A percentile compares a stretch with the other conserved stretches of the same genome.
Evolutionary conservation across 371 early-diverging fungal genomes (phyloP).

Genomic region (Rhizopus delemar): DNA sequence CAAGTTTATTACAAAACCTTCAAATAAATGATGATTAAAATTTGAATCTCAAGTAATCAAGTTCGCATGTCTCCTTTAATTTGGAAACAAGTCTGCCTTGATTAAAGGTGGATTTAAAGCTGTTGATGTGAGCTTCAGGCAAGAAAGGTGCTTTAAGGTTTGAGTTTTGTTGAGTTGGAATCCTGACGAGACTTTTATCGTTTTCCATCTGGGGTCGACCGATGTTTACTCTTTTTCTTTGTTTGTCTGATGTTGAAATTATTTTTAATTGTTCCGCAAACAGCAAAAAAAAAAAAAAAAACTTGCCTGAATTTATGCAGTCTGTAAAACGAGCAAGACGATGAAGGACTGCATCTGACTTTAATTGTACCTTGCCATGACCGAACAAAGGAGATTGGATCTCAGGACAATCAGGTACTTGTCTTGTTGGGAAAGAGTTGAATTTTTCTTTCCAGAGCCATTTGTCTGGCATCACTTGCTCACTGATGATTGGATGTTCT

Average conservation of each 20-base stretch:
- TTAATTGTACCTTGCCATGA: background rate
- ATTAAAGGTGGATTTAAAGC: background rate
- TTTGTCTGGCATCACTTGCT: background rate
- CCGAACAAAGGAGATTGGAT: background rate
- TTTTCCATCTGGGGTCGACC: no score
- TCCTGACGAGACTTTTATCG: no score
- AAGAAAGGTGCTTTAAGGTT: constrained; percentile 1
- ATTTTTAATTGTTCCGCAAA: background rate
- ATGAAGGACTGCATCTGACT: background rate
- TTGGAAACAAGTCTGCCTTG: background rate
- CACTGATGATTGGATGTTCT: constrained; percentile 1
- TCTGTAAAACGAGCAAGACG: background rate
- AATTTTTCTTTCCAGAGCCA: constrained; percentile 16
- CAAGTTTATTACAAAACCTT: constrained; percentile 13
- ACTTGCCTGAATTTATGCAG: background rate
- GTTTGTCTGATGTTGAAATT: background rate
- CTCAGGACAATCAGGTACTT: background rate
- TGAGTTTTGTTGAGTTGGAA: background rate
- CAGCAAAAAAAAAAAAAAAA: background rate
- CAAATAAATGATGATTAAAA: constrained; percentile 3
- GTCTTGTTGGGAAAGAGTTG: constrained; percentile 7
- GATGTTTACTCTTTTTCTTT: background rate
- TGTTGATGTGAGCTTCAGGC: constrained; percentile 4
- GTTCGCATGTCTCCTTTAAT: constrained; percentile 10
- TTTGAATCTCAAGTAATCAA: constrained; percentile 9